These are phyloP conservation scores for Chytriomyces confervae DNA, from an alignment of 192 early-diverging fungal genomes.

Conservation along the genomic window DNA sequence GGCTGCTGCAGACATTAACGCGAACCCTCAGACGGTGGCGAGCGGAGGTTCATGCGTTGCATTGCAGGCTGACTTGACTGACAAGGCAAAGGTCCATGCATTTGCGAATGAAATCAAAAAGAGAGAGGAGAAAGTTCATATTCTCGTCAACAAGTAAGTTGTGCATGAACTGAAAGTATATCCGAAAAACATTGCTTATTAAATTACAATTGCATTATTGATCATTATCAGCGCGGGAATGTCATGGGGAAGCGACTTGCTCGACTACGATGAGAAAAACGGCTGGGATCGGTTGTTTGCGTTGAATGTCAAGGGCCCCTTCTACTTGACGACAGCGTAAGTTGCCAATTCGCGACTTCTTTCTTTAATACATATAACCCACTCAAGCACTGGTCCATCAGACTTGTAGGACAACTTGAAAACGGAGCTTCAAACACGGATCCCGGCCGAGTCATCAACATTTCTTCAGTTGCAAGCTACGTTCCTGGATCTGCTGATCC, in stretches of 20 bases:
- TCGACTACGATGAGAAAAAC: slow-evolving; percentile 55
- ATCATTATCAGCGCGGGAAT: slow-evolving; percentile 43
- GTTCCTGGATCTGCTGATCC: slow-evolving; percentile 44
- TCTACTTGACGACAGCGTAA: slow-evolving; percentile 72
- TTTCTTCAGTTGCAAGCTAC: slow-evolving; percentile 59
- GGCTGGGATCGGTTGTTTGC: slow-evolving; percentile 74
- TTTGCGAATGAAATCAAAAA: slow-evolving; percentile 63
- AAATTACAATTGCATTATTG: too few species aligned
- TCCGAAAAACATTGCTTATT: too few species aligned
- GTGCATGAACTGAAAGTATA: too few species aligned
- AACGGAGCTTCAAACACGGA: slow-evolving; percentile 56
- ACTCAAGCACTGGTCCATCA: too few species aligned
- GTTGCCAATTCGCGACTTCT: too few species aligned
- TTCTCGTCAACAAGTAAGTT: slow-evolving; percentile 77
- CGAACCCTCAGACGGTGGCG: slow-evolving; percentile 44
- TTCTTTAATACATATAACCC: too few species aligned
- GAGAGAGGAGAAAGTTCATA: slow-evolving; percentile 68
- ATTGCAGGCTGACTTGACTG: slow-evolving; percentile 75
- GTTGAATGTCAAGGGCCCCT: slow-evolving; percentile 83
- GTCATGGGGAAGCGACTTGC: slow-evolving; percentile 50
- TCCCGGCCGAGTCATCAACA: slow-evolving; percentile 88
- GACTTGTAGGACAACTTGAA: slow-evolving; percentile 70
- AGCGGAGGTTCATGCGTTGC: slow-evolving; percentile 76
- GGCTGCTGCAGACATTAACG: slow-evolving; percentile 69
- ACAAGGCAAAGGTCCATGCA: slow-evolving; percentile 57